phyloP scores from a whole-genome alignment of 2,329 filamentous ascomycete genomes.

The Botrytis deweyae region DNA sequence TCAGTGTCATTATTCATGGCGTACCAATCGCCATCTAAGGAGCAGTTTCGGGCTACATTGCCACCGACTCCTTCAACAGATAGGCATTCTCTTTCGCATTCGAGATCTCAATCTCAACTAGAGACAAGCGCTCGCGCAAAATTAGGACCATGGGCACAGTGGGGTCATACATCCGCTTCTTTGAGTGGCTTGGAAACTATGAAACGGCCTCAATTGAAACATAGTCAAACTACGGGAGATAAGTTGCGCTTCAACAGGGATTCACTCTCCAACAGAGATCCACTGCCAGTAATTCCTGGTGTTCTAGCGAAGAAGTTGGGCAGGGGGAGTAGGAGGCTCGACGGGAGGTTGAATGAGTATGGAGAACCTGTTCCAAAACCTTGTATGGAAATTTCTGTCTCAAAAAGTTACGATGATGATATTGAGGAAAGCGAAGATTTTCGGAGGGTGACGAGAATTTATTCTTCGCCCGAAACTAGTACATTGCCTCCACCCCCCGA shows the following conservation, averaged over 20 bases:
- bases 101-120: background rate
- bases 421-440: background rate
- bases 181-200: background rate
- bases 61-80: background rate
- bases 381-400: background rate
- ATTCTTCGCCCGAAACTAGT: conserved; percentile 15
- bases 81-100: background rate
- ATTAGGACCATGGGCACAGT: conserved; percentile 12
- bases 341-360: conserved; percentile 14
- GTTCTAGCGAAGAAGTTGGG: background rate
- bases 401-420: background rate
- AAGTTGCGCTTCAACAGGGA: background rate
- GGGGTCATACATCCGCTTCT: conserved; percentile 10
- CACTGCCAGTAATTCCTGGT: background rate
- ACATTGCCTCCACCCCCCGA: background rate
- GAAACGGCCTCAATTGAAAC: background rate
- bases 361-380: conserved; percentile 17
- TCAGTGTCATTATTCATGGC: background rate
- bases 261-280: background rate
- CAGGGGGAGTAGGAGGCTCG: conserved; percentile 17
- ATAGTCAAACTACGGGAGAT: background rate
- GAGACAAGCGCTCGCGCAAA: background rate
- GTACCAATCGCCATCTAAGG: background rate
- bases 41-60: background rate
- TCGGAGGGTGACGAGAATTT: background rate